phyloP scores from a whole-genome alignment of 495 filamentous ascomycete species.

The Penicillium robsamsonii region DNA sequence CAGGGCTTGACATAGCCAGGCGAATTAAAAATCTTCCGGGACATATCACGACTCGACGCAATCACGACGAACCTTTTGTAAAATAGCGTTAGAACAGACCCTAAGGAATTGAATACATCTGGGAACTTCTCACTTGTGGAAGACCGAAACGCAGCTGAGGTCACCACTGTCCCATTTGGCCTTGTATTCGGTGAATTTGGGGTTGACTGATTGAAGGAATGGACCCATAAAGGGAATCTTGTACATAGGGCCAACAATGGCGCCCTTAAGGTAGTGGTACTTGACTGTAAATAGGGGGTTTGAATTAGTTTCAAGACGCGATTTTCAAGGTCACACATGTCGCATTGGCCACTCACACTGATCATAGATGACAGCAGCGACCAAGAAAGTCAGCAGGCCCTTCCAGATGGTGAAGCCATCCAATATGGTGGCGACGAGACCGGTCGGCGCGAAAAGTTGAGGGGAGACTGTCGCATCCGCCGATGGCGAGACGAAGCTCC shows the following conservation, averaged over 20 bases:
- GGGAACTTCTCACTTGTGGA: constrained; percentile 82
- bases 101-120: neutral
- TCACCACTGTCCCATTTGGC: constrained; percentile 88
- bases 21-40: constrained; percentile 96
- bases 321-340: constrained; percentile 3
- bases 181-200: constrained; percentile 86
- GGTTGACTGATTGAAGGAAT: constrained; percentile 88
- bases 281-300: constrained; percentile 54
- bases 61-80: constrained; percentile 91
- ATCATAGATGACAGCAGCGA: constrained; percentile 76
- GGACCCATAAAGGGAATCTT: constrained; percentile 96
- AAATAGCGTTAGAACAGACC: constrained; percentile 13
- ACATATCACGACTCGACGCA: constrained; percentile 91
- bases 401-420: constrained; percentile 62
- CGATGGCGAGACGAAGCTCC: constrained; percentile 72
- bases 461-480: constrained; percentile 62
- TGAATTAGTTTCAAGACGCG: constrained; percentile 8
- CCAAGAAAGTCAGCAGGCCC: constrained; percentile 61
- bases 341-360: constrained; percentile 59
- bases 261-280: constrained; percentile 83
- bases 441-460: constrained; percentile 42
- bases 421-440: constrained; percentile 43
- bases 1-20: constrained; percentile 91
- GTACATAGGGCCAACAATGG: constrained; percentile 75
- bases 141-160: constrained; percentile 95